These are phyloP conservation scores for Aureobasidium sp. DNA, from an alignment of 2,329 filamentous ascomycete species.

Conservation along the genomic window DNA sequence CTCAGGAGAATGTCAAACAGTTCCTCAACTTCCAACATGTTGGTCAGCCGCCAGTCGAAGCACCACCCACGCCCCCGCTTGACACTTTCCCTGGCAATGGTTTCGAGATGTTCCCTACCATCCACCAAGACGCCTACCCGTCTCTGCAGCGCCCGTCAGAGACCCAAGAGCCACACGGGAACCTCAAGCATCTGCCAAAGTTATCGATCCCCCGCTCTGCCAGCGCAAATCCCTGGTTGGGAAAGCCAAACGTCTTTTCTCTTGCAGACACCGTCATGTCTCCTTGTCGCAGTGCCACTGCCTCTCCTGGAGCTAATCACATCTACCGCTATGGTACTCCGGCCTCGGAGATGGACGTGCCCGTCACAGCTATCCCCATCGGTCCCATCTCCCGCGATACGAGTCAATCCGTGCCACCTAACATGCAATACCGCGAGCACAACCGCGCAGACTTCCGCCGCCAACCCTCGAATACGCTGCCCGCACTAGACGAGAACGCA, in stretches of 20 bases:
- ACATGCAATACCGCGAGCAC: conserved; percentile 67
- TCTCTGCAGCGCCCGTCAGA: conserved; percentile 32
- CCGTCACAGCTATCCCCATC: conserved; percentile 62
- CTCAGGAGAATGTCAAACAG: conserved; percentile 86
- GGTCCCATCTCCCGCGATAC: conserved; percentile 68
- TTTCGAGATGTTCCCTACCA: conserved; percentile 47
- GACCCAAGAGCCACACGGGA: conserved; percentile 39
- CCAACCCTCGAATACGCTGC: conserved; percentile 62
- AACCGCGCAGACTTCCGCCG: conserved; percentile 42
- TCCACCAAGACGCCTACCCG: conserved; percentile 25
- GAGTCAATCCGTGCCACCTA: conserved; percentile 86
- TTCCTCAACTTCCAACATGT: conserved; percentile 80
- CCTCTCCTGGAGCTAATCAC: conserved; percentile 42
- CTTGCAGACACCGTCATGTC: conserved; percentile 27
- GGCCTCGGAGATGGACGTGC: conserved; percentile 84
- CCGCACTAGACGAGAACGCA: conserved; percentile 59
- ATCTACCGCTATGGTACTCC: conserved; percentile 75
- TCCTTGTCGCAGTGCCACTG: conserved; percentile 37
- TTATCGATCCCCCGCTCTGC: conserved; percentile 46
- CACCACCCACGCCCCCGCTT: conserved; percentile 58
- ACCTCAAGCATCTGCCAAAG: conserved; percentile 48
- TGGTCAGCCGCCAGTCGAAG: conserved; percentile 35
- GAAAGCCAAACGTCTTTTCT: conserved; percentile 17
- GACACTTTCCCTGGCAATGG: conserved; percentile 31
- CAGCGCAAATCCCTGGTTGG: conserved; percentile 31